These are phyloP conservation scores for Aspergillus aculeatinus DNA, from an alignment of 2,329 filamentous ascomycete genomes.

Conservation along the genomic window DNA sequence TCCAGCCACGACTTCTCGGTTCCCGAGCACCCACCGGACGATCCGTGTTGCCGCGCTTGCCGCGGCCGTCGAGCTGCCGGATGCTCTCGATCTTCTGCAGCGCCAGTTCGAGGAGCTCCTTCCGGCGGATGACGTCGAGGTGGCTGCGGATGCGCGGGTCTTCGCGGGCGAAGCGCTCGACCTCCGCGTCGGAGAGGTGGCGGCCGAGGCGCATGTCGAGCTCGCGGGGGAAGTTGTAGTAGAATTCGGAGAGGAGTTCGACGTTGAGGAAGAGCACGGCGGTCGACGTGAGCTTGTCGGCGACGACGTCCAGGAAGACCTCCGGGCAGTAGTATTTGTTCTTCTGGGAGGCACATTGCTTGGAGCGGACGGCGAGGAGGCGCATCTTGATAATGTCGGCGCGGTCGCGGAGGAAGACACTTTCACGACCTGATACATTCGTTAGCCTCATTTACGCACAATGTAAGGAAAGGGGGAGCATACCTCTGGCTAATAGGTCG, in stretches of 20 bases:
- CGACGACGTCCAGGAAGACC: slow-evolving; percentile 95
- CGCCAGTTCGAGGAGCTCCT: slow-evolving; percentile 89
- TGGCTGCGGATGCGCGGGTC: slow-evolving; percentile 87
- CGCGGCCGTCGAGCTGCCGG: slow-evolving; percentile 75
- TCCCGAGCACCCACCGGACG: slow-evolving; percentile 37
- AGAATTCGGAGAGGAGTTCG: slow-evolving; percentile 93
- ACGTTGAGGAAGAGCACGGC: slow-evolving; percentile 97
- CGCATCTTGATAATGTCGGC: slow-evolving; percentile 89
- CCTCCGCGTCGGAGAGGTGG: slow-evolving; percentile 72
- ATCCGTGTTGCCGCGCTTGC: slow-evolving; percentile 54
- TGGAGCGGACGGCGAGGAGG: slow-evolving; percentile 80
- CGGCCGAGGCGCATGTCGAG: slow-evolving; percentile 83
- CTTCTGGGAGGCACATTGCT: slow-evolving; percentile 76
- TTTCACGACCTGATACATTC: slow-evolving; percentile 70
- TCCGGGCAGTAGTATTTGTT: slow-evolving; percentile 98
- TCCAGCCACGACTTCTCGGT: slow-evolving; percentile 43
- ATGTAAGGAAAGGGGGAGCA: slow-evolving; percentile 23
- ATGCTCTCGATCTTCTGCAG: slow-evolving; percentile 94
- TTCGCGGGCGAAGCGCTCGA: slow-evolving; percentile 88
- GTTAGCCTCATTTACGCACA: not conserved
- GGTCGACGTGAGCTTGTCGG: slow-evolving; percentile 89
- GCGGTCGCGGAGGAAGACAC: slow-evolving; percentile 88
- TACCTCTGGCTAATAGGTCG: slow-evolving; percentile 78
- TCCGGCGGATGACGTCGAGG: slow-evolving; percentile 85
- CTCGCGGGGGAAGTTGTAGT: slow-evolving; percentile 94